A percentile compares a stretch with the other conserved stretches of the same genome.
phyloP scores from a whole-genome alignment of 192 early-diverging fungal species.

The Coemansia furcata region DNA sequence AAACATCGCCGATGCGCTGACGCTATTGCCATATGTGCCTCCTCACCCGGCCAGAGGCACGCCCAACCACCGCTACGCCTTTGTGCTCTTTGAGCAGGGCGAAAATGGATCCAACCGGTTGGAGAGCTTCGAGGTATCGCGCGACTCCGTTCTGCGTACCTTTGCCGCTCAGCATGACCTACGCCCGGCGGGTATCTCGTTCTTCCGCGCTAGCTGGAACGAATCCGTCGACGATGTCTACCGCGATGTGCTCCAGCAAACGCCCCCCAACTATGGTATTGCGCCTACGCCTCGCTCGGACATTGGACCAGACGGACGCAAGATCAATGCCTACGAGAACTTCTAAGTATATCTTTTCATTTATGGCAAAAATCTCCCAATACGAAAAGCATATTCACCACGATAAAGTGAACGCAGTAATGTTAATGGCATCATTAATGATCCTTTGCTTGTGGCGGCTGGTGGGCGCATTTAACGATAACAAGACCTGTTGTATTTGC shows the following conservation, averaged over 20 bases:
- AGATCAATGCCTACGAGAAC: conserved; percentile 37
- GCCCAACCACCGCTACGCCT: conserved; percentile 70
- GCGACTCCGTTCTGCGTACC: conserved; percentile 35
- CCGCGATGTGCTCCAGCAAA: conserved; percentile 37
- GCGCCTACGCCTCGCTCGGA: conserved; percentile 15
- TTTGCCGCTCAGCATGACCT: conserved; percentile 33
- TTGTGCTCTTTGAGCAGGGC: conserved; percentile 64
- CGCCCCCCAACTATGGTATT: conserved; percentile 33
- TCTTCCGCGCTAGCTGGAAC: conserved; percentile 43
- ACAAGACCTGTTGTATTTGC: neutral
- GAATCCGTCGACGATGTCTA: conserved; percentile 49
- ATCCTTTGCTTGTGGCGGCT: neutral
- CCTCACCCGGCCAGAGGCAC: conserved; percentile 78
- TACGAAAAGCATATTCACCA: neutral
- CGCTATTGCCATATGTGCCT: conserved; percentile 61
- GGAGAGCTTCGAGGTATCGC: conserved; percentile 40
- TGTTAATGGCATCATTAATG: neutral
- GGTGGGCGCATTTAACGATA: neutral
- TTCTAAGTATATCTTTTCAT: conserved; percentile 3
- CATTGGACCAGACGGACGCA: conserved; percentile 49
- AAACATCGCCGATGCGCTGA: conserved; percentile 38
- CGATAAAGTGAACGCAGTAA: neutral
- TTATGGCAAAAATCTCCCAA: neutral
- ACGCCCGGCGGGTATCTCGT: conserved; percentile 40
- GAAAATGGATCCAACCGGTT: conserved; percentile 54